Conservation (phyloP, 371 early-diverging fungal species). For the Caulochytrium protostelioides region DNA sequence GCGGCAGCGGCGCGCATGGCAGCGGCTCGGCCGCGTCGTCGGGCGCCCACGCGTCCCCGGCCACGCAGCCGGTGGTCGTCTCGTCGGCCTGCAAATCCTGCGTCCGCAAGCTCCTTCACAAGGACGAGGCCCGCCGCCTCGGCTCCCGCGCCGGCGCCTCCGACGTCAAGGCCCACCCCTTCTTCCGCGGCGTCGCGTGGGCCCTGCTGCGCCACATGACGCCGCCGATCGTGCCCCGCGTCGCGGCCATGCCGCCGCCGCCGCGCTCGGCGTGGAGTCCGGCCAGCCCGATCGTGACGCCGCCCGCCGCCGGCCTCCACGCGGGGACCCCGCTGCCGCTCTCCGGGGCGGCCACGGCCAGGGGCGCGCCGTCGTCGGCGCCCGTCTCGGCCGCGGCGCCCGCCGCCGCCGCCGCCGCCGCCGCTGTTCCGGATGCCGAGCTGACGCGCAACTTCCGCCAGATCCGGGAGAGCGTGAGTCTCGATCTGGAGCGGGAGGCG, state of each 20-base stretch:
- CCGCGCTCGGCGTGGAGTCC: conserved; percentile 15
- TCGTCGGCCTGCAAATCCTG: conserved; percentile 42
- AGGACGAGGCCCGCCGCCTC: conserved; percentile 63
- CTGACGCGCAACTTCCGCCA: conserved; percentile 48
- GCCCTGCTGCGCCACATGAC: conserved; percentile 59
- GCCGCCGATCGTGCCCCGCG: conserved; percentile 72
- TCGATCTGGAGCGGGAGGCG: conserved; percentile 35
- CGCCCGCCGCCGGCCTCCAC: conserved; percentile 8
- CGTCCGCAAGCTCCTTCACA: conserved; percentile 59
- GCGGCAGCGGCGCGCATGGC: no score
- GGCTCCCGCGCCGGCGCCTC: conserved; percentile 77
- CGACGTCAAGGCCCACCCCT: conserved; percentile 79
- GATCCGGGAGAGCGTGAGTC: conserved; percentile 35
- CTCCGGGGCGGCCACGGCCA: conserved; percentile 18
- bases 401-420: not conserved
- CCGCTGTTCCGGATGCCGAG: conserved; percentile 22
- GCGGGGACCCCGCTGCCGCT: conserved; percentile 19
- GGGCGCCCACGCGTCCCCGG: not conserved
- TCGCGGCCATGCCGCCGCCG: conserved; percentile 3
- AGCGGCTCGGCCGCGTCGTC: no score
- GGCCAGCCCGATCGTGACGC: conserved; percentile 12
- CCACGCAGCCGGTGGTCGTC: conserved; percentile 2
- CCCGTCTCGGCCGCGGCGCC: no score
- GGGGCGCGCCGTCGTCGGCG: not conserved
- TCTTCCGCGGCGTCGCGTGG: conserved; percentile 83